Percentiles rank a stretch among this genome's conserved stretches.
Conservation (phyloP, 371 early-diverging fungal genomes). For the Aphelidium insulamus region DNA sequence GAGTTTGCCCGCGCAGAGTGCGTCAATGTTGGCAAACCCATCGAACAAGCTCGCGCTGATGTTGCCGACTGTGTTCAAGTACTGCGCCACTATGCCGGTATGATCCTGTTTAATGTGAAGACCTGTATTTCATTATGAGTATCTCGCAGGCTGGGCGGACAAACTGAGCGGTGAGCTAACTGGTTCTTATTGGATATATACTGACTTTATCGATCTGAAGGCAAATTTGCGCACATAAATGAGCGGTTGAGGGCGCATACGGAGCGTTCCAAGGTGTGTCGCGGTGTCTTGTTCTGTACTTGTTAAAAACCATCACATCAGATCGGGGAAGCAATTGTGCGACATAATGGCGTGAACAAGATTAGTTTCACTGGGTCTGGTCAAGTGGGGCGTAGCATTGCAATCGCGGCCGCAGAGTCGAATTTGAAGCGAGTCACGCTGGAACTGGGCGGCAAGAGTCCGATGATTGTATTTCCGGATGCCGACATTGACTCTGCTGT, state of each 20-base stretch:
- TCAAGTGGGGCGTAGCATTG: slow-evolving; percentile 37
- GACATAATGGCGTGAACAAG: slow-evolving; percentile 25
- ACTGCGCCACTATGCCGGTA: slow-evolving; percentile 53
- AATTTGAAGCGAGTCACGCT: slow-evolving; percentile 52
- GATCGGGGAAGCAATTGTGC: slow-evolving; percentile 25
- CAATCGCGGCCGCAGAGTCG: slow-evolving; percentile 32
- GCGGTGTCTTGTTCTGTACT: slow-evolving; percentile 34
- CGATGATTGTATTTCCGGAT: slow-evolving; percentile 61
- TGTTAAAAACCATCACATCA: slow-evolving; percentile 15
- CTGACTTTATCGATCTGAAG: no score
- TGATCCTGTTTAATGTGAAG: neutral
- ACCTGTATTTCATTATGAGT: neutral
- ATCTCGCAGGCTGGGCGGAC: slow-evolving; percentile 29
- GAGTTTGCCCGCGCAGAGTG: slow-evolving; percentile 57
- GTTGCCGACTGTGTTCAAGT: slow-evolving; percentile 34
- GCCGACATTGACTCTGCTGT: slow-evolving; percentile 59
- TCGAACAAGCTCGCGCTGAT: slow-evolving; percentile 32
- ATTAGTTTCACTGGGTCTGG: slow-evolving; percentile 57
- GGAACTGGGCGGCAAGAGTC: slow-evolving; percentile 81
- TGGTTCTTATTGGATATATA: no score
- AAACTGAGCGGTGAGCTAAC: slow-evolving; percentile 35
- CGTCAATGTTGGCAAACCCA: slow-evolving; percentile 60
- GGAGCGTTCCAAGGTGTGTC: slow-evolving; percentile 55
- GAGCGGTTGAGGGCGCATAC: slow-evolving; percentile 27
- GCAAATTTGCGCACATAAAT: slow-evolving; percentile 12